phyloP scores from a whole-genome alignment of 2,329 filamentous ascomycete species.

The Sclerotinia glacialis region DNA sequence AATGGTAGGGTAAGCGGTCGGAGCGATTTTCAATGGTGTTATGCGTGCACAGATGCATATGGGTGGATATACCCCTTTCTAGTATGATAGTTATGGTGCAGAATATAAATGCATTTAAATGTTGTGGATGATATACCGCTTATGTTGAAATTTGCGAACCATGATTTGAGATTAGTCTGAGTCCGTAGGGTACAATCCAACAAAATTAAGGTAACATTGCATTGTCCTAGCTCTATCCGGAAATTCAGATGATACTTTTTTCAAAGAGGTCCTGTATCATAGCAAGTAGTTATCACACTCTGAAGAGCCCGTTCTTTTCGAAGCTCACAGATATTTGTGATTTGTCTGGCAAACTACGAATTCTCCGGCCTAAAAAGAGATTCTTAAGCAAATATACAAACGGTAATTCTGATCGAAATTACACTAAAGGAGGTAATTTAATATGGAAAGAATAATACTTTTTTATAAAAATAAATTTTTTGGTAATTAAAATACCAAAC shows the following conservation, averaged over 20 bases:
- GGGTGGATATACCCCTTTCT: slow-evolving; percentile 12
- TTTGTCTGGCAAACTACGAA: too few relatives aligned
- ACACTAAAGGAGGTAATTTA: too few relatives aligned
- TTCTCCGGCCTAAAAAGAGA: too few relatives aligned
- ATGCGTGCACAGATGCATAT: not conserved
- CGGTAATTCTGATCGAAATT: too few relatives aligned
- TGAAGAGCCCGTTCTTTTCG: too few relatives aligned
- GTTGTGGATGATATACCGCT: not conserved
- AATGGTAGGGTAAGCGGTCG: not conserved
- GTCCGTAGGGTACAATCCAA: not conserved
- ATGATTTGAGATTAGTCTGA: not conserved
- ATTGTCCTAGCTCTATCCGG: not conserved
- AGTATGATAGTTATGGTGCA: slow-evolving; percentile 1
- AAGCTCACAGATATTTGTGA: too few relatives aligned
- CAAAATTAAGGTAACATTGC: not conserved
- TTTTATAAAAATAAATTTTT: too few relatives aligned
- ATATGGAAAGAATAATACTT: too few relatives aligned
- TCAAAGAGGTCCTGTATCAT: too few relatives aligned
- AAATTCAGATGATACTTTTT: not conserved
- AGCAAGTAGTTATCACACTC: too few relatives aligned
- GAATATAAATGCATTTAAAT: not conserved
- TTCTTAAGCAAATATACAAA: too few relatives aligned
- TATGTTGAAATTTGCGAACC: not conserved
- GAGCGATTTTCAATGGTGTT: not conserved
- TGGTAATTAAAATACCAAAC: too few relatives aligned